A percentile compares a stretch with the other conserved stretches of the same genome.
Evolutionary conservation across 306 rosid species (phyloP).

Genomic region (Rosa chinensis): DNA sequence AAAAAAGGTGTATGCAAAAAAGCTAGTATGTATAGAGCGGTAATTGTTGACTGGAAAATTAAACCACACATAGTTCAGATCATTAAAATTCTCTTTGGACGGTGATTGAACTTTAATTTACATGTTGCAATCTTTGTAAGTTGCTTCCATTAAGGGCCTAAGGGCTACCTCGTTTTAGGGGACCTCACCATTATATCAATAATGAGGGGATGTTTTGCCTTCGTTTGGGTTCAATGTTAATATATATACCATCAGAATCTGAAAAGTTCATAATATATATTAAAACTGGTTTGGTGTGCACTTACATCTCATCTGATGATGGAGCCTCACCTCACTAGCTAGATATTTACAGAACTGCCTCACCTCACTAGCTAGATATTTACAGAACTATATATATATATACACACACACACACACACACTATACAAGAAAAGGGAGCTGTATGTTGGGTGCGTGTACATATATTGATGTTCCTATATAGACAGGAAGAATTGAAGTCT

Average conservation of each 20-base stretch:
- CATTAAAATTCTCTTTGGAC: background rate
- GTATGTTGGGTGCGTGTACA: too few relatives aligned
- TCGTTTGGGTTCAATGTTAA: background rate
- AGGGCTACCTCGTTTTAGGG: too few relatives aligned
- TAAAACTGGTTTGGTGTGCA: background rate
- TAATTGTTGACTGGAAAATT: too few relatives aligned
- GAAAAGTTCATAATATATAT: background rate
- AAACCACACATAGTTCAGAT: background rate
- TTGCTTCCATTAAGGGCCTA: background rate
- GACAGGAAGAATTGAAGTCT: background rate
- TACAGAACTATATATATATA: too few relatives aligned
- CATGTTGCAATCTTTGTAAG: background rate
- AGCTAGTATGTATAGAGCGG: too few relatives aligned
- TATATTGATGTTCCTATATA: too few relatives aligned
- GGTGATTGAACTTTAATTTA: background rate
- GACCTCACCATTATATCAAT: background rate
- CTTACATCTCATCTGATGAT: background rate
- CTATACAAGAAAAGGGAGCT: background rate
- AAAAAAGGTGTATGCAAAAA: background rate
- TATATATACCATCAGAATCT: background rate
- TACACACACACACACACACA: too few relatives aligned
- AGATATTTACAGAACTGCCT: too few relatives aligned
- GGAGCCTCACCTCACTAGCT: background rate
- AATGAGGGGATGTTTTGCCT: background rate
- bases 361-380: too few relatives aligned